Evolutionary conservation across 2,329 filamentous ascomycete genomes (phyloP).

Genomic region (Fusarium coicis): DNA sequence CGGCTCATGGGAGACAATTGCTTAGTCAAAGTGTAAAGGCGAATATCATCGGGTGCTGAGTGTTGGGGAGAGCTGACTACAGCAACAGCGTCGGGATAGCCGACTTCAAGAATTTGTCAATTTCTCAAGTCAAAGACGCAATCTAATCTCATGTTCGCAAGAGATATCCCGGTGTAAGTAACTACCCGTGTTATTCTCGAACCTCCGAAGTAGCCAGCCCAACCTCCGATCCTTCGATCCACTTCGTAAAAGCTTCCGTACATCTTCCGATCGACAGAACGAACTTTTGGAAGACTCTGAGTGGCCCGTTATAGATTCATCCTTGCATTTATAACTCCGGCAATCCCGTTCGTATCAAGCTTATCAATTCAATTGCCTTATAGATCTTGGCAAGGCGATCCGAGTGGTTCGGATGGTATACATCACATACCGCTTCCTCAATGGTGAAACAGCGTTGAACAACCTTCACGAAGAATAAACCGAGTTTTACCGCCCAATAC

Average conservation of each 20-base stretch:
- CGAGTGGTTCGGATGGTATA: neutral
- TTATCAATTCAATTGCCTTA: neutral
- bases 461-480: accelerated
- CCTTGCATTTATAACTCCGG: neutral
- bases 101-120: neutral
- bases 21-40: neutral
- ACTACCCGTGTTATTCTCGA: neutral
- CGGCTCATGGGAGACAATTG: neutral
- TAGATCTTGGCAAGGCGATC: neutral
- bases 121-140: neutral
- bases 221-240: neutral
- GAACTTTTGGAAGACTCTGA: neutral
- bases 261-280: neutral
- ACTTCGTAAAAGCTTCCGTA: neutral
- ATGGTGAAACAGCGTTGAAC: neutral
- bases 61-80: neutral
- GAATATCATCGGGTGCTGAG: neutral
- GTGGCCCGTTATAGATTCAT: neutral
- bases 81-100: neutral
- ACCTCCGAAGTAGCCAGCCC: neutral
- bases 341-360: neutral
- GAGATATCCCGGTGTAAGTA: neutral
- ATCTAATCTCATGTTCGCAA: neutral
- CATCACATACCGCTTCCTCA: neutral
- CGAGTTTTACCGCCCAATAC: neutral